Evolutionary conservation across 176 grass and related monocot species (phyloP).

Genomic region (Triticum timopheevii): DNA sequence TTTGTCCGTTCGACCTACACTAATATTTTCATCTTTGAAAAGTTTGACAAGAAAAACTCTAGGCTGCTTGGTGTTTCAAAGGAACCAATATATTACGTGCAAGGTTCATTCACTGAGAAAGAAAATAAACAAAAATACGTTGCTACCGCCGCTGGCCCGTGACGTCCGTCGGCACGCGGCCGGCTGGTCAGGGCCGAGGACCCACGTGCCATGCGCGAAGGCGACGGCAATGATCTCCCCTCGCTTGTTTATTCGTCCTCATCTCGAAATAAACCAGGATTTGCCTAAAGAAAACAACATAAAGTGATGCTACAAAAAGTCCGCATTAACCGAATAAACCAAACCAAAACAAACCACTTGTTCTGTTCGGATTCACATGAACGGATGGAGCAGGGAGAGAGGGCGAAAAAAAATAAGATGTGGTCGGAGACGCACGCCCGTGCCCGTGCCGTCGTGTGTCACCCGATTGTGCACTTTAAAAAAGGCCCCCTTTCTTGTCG

Average conservation of each 20-base stretch:
- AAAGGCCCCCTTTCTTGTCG: neutral
- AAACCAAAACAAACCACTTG: neutral
- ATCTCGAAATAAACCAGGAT: neutral
- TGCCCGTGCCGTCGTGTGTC: neutral
- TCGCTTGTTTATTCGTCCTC: too few species aligned
- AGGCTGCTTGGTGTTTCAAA: too few species aligned
- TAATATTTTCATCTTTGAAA: too few species aligned
- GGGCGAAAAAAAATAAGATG: neutral
- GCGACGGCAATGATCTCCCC: neutral
- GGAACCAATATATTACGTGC: too few species aligned
- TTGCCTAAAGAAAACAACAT: neutral
- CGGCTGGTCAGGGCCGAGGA: neutral
- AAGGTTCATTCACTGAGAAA: too few species aligned
- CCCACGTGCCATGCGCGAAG: neutral
- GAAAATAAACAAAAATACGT: too few species aligned
- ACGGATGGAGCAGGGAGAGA: neutral
- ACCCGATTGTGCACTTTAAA: neutral
- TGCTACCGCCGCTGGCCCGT: neutral
- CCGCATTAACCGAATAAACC: neutral
- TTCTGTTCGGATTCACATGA: neutral
- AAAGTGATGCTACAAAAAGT: neutral
- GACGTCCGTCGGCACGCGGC: neutral
- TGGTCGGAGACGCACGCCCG: neutral
- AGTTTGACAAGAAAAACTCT: too few species aligned
- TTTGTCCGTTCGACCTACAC: too few species aligned